A percentile compares a stretch with the other conserved stretches of the same genome.
phyloP scores from a whole-genome alignment of 2,329 filamentous ascomycete genomes.

The Cryoendolithus antarcticus region DNA sequence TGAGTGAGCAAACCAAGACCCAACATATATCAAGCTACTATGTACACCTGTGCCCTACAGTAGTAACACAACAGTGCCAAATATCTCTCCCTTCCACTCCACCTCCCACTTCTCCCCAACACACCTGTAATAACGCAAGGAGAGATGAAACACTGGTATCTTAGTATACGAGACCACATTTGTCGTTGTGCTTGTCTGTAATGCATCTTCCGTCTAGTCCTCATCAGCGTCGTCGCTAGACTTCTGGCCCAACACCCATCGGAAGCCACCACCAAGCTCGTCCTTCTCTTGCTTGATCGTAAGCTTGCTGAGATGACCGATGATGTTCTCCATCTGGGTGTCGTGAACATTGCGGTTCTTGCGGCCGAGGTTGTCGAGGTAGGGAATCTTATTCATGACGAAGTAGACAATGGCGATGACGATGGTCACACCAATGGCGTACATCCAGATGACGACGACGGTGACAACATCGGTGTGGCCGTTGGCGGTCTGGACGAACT shows the following conservation, averaged over 20 bases:
- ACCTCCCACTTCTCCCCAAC: no score
- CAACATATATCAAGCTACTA: no score
- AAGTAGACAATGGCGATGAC: constrained; percentile 55
- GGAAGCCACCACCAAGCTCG: constrained; percentile 28
- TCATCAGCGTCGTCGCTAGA: constrained; percentile 36
- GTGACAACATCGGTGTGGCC: constrained; percentile 51
- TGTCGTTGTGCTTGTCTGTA: constrained; percentile 1
- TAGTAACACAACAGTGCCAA: no score
- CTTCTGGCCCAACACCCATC: constrained; percentile 34
- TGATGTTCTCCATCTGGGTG: constrained; percentile 54
- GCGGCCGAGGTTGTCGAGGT: constrained; percentile 51
- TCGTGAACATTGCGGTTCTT: constrained; percentile 50
- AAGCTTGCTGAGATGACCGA: constrained; percentile 52
- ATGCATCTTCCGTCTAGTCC: constrained; percentile 23
- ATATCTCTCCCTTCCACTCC: no score
- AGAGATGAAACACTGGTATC: constrained; percentile 2
- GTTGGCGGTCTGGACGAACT: constrained; percentile 22
- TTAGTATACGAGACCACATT: constrained; percentile 6
- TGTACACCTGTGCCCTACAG: no score
- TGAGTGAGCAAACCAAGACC: no score
- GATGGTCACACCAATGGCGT: constrained; percentile 54
- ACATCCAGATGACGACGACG: constrained; percentile 52
- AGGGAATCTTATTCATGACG: constrained; percentile 46
- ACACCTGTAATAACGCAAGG: no score
- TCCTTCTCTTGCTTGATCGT: constrained; percentile 47